Base-by-base conservation (phyloP, 2,329 filamentous ascomycete genomes). In the Rutstroemia sp. region DNA sequence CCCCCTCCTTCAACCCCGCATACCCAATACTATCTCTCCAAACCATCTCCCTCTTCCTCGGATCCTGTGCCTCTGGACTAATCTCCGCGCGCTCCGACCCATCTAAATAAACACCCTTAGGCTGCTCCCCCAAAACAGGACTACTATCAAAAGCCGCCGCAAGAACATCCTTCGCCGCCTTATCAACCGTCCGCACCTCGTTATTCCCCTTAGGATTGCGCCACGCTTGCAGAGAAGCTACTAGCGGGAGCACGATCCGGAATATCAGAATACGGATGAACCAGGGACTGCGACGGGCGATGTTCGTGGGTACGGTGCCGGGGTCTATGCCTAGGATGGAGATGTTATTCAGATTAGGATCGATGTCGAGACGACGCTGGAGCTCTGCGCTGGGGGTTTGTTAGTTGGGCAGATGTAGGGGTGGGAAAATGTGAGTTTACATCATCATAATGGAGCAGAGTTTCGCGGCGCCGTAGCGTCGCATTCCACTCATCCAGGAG, bases 251-350 rank as follows among this genome's bases (percentile, higher is more conserved):
- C 5, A 70, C 14, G 21, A 64, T 25, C 39, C 67, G 67, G 10
- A 58, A 58, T 40, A 68, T 58, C 4, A 58, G 50, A 7, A 68
- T 49, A 8, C 60, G 56, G 39, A 69, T 55, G 16, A 66, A 9
- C 42, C 66, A 68, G 39, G 63, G 56, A 16, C 61, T 66, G 27
- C 65, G 64, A 3, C 63, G 62, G 5, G 30, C 16, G 2, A 74
- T 61, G 27, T 64, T 67, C 16, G 68, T 71, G 39, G 55, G 49
- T 68, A 75, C 74, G 10, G 61, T 65, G 46, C 72, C 73, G 0
- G 73, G 73, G 47, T 75, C 72, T 12, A 73, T 57, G 5, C 70
- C 70, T 2, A 73, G 57, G 40, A 75, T 63, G 19, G 65, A 66
- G 52, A 76, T 67, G 14, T 69, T 68, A 10, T 6, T 19, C 39